Base-by-base conservation (phyloP, 176 grass and related monocot genomes). In the Chloris gayana region DNA sequence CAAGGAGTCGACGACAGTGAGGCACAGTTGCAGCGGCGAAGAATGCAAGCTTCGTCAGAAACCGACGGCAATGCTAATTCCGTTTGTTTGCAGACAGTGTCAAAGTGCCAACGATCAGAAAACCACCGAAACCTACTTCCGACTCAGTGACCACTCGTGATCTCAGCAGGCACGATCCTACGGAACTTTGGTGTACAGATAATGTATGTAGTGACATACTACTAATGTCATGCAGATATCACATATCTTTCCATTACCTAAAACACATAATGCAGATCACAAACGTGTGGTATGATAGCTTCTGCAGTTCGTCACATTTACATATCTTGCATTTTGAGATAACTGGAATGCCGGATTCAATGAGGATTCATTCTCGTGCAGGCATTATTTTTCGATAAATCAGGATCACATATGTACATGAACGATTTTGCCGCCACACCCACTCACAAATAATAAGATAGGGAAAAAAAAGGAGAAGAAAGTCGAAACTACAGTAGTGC, bases 331-430 rank as follows among this genome's bases (percentile, higher is more conserved):
- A 37, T 37, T 37, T 37, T 6, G 4, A 37, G 35, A 37, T 37
- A 37, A 5, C 35, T 44, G 9, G 46, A 22, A n/a, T 22, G 5
- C 0, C 6, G 59, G 72, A 42, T 37, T n/a, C 38, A 47, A 41
- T 12, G 24, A 10, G 33, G 72, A 2, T 72, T 57, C 22, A 14
- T 34, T 19, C 14, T 58, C 59, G 63, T 47, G 27, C 25, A 26
- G n/a, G 19, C 37, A 63, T 63, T 57, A 14, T 57, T 57, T 57
- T 61, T 22, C 15, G 18, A 41, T 76, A 76, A 75, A 37, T 63
- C 70, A 62, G 76, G 37, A 71, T 46, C 64, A 75, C 56, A 64
- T 89, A 85, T 85, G 58, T 89, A 89, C 87, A 88, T 9, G 34
- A 46, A 76, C 46, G 37, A 54, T 21, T 70, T 25, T 21, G 25